phyloP scores from a whole-genome alignment of 1,284 basidiomycete genomes.

The Thecaphora frezii region DNA sequence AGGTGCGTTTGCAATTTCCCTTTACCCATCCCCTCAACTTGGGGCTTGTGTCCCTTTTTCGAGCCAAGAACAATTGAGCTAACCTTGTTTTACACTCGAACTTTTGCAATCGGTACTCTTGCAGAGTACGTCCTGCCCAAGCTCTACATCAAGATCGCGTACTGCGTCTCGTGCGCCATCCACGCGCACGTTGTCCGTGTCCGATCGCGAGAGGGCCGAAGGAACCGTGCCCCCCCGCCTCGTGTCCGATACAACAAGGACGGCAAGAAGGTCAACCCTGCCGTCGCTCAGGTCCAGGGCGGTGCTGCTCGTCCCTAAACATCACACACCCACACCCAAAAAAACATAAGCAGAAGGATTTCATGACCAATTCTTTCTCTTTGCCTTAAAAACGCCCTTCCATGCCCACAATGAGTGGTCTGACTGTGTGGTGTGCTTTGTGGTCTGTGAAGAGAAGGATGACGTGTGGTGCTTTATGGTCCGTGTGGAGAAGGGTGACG shows the following conservation, averaged over 20 bases:
- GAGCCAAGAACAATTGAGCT: too few relatives aligned
- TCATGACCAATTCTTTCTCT: too few relatives aligned
- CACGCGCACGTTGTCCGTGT: constrained; percentile 78
- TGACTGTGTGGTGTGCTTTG: too few relatives aligned
- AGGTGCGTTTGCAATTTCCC: constrained; percentile 66
- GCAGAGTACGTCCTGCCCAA: constrained; percentile 95
- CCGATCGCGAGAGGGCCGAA: constrained; percentile 55
- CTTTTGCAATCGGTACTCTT: not conserved
- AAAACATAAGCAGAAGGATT: too few relatives aligned
- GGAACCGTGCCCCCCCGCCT: constrained; percentile 71
- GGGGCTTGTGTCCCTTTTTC: not conserved
- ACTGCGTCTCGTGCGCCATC: constrained; percentile 99
- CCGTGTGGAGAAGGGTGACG: too few relatives aligned
- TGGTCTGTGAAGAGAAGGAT: too few relatives aligned
- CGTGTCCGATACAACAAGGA: constrained; percentile 92
- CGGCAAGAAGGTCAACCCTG: constrained; percentile 71
- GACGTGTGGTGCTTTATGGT: too few relatives aligned
- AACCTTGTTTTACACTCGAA: too few relatives aligned
- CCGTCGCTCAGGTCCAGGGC: constrained; percentile 47
- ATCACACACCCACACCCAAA: too few relatives aligned
- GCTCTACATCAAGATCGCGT: constrained; percentile 97
- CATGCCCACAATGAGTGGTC: too few relatives aligned
- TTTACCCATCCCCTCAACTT: too few relatives aligned
- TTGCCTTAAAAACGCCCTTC: too few relatives aligned
- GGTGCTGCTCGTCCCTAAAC: constrained; percentile 22